Conservation (phyloP, 148 eudicot species). For the Agrostemma githago region DNA sequence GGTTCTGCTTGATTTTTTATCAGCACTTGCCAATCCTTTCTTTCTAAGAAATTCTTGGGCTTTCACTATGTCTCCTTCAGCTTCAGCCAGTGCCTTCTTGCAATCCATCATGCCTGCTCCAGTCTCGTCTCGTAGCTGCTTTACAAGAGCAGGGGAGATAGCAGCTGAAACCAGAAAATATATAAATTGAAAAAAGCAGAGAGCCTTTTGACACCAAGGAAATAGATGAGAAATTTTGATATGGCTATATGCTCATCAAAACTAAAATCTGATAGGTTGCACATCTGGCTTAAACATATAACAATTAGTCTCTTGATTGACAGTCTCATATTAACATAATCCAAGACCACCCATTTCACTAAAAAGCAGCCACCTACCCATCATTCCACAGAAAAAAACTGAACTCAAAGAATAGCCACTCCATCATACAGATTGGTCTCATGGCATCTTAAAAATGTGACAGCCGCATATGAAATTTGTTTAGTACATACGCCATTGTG, state of each 20-base stretch:
- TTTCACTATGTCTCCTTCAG: slow-evolving; percentile 67
- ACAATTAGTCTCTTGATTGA: not conserved
- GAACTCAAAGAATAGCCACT: not conserved
- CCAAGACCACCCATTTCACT: not conserved
- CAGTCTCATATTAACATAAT: not conserved
- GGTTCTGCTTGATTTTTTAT: slow-evolving; percentile 79
- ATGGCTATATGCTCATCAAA: not conserved
- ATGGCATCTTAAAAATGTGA: not conserved
- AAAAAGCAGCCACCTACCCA: not conserved
- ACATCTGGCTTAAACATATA: not conserved
- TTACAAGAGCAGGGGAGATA: slow-evolving; percentile 82
- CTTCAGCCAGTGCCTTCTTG: slow-evolving; percentile 85
- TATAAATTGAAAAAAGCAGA: slow-evolving; percentile 9
- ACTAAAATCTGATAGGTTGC: not conserved
- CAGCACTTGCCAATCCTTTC: slow-evolving; percentile 95
- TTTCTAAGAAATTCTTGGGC: slow-evolving; percentile 90
- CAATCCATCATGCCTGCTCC: slow-evolving; percentile 99
- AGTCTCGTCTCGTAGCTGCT: slow-evolving; percentile 84
- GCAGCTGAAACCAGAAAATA: slow-evolving; percentile 36
- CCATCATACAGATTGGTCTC: not conserved
- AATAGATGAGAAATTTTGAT: not conserved
- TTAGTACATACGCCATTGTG: not conserved
- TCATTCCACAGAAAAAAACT: not conserved
- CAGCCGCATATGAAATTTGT: not conserved
- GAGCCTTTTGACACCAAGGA: not conserved